Evolutionary conservation across 192 early-diverging fungal genomes (phyloP).

Genomic region (Entomortierella parvispora): DNA sequence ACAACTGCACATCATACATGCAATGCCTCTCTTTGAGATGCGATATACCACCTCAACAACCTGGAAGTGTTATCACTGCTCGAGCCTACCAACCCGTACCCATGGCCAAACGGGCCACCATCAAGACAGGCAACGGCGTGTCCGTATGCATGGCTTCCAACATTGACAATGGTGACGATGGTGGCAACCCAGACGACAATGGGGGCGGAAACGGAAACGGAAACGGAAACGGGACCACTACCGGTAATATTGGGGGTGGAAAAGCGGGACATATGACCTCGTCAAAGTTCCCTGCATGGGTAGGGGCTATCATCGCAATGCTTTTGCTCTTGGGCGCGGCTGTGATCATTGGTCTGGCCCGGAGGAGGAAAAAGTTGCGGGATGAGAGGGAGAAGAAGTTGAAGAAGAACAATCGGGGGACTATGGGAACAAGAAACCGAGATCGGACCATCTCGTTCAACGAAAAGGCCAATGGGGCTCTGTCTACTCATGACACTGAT

Average conservation of each 20-base stretch:
- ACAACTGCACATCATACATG: conserved; percentile 34
- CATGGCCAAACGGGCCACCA: background rate
- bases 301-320: conserved; percentile 25
- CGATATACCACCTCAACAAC: background rate
- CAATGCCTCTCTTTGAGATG: conserved; percentile 36
- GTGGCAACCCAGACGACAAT: background rate
- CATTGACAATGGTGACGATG: conserved; percentile 2
- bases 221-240: background rate
- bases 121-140: background rate
- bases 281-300: conserved; percentile 13
- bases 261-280: background rate
- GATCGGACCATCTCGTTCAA: background rate
- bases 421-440: background rate
- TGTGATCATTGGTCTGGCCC: conserved; percentile 21
- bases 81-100: background rate
- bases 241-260: background rate
- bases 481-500: no score
- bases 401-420: background rate
- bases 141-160: conserved; percentile 28
- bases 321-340: conserved; percentile 13
- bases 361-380: conserved; percentile 27
- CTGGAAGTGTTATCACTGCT: background rate
- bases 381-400: conserved; percentile 18
- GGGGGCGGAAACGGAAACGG: background rate
- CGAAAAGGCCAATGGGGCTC: no score